Base-by-base conservation (phyloP, 2,329 filamentous ascomycete species). In the Cladorrhinum sp. region DNA sequence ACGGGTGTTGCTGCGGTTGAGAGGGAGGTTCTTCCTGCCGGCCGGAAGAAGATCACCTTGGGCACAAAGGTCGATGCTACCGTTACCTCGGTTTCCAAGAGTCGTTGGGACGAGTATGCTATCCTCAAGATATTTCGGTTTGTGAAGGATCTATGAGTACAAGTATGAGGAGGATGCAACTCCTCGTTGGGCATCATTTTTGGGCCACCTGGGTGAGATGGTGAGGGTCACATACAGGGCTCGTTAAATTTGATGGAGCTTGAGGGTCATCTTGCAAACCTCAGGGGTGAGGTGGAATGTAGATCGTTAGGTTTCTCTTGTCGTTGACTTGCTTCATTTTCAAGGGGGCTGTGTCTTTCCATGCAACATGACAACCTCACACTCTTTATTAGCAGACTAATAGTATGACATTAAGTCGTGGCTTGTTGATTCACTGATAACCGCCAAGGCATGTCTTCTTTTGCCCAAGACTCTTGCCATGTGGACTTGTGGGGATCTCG, bases 1-100 rank as follows among this genome's bases (percentile, higher is more conserved):
- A 65, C 65, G 16, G 59, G 59, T 3, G 54, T 57, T 20, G 65
- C 55, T 2, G 38, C 18, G 20, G 61, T 62, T 16, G 62, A 66
- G 56, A 54, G 50, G 2, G 62, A 67, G 57, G 60, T 67, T 6
- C 52, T 67, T n/a, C 62, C 56, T 24, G 58, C 36, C 4, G 36
- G 38, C 22, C 38, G 4, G 51, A 2, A 1, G 24, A 12, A 2
- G 41, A 56, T 12, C n/a, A n/a, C n/a, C n/a, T n/a, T n/a, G 23
- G n/a, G 12, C 55, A 61, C 32, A 59, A 20, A 23, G 23, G 55
- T 9, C 7, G 59, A 16, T 32, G 38, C 13, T 36, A 23, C 6
- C 13, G 9, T 36, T 24, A 29, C 18, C 18, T n/a, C 16, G 3
- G 55, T 38, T 32, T 27, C 10, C 22, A 18, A 25, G 0, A 62